A percentile compares a stretch with the other conserved stretches of the same genome.
phyloP scores from a whole-genome alignment of 345 rosid species.

The Brassica nigra region DNA sequence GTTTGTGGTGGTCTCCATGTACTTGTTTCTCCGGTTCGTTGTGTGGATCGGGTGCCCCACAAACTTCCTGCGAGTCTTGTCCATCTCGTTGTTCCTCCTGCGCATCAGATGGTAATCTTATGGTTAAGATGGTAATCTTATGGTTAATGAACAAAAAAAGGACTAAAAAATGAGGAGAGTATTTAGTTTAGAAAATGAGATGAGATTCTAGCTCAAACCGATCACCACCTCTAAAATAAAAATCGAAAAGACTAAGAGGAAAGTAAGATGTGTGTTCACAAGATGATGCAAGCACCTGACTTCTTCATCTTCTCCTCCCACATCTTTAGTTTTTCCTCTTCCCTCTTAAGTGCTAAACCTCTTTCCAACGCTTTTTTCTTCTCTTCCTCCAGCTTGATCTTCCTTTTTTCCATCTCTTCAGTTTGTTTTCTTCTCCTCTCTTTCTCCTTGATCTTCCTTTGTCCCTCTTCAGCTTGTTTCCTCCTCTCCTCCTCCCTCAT shows the following conservation, averaged over 20 bases:
- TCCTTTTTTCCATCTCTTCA: neutral
- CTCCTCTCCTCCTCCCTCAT: neutral
- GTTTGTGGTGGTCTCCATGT: neutral
- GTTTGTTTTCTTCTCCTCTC: too few relatives aligned
- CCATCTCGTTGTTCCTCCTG: neutral
- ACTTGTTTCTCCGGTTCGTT: neutral
- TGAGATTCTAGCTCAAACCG: neutral
- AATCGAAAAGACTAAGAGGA: neutral
- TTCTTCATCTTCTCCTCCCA: neutral
- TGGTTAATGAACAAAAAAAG: neutral
- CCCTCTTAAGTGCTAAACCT: neutral
- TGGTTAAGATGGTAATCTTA: too few relatives aligned
- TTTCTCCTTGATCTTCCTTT: too few relatives aligned
- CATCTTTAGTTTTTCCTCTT: neutral
- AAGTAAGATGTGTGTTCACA: neutral
- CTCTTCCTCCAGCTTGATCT: neutral
- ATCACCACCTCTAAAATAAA: neutral
- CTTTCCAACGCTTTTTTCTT: neutral
- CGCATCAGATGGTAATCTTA: neutral
- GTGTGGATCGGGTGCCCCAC: neutral
- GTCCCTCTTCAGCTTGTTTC: neutral
- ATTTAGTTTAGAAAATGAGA: neutral
- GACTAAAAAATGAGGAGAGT: neutral
- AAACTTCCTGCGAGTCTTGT: neutral
- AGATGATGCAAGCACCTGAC: neutral